These are phyloP conservation scores for Aegle marmelos DNA, from an alignment of 345 rosid species.

Conservation along the genomic window DNA sequence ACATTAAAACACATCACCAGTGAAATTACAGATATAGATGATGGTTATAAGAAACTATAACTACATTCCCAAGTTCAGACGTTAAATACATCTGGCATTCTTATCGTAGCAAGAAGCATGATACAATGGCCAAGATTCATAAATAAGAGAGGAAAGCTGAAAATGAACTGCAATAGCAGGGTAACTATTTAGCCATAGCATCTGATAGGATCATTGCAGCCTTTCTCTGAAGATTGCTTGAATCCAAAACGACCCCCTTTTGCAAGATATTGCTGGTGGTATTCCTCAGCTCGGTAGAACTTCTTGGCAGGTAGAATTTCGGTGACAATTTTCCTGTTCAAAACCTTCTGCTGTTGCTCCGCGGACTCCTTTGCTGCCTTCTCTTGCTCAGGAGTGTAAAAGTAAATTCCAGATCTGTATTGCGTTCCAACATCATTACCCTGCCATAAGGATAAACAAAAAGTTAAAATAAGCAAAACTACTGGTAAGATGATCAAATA, in stretches of 20 bases:
- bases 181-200: conserved; percentile 69
- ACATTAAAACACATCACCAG: conserved; percentile 9
- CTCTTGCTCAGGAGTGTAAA: conserved; percentile 84
- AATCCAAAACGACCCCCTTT: conserved; percentile 86
- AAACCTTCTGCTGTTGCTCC: conserved; percentile 58
- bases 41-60: not conserved
- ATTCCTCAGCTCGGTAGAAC: conserved; percentile 88
- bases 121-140: not conserved
- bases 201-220: conserved; percentile 87
- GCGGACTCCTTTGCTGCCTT: conserved; percentile 59
- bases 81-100: conserved; percentile 1
- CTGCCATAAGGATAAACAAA: conserved; percentile 32
- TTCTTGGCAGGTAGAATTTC: conserved; percentile 87
- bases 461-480: not conserved
- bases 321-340: conserved; percentile 68
- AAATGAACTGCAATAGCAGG: not conserved
- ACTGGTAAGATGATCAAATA: not conserved
- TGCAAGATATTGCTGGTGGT: conserved; percentile 89
- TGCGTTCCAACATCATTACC: conserved; percentile 93
- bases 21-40: not conserved
- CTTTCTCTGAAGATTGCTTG: conserved; percentile 71
- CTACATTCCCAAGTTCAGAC: conserved; percentile 7
- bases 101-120: not conserved
- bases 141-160: not conserved
- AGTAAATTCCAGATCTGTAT: conserved; percentile 87